Evolutionary conservation across 768 basidiomycete species (phyloP).

Genomic region (Suillus tomentosus): DNA sequence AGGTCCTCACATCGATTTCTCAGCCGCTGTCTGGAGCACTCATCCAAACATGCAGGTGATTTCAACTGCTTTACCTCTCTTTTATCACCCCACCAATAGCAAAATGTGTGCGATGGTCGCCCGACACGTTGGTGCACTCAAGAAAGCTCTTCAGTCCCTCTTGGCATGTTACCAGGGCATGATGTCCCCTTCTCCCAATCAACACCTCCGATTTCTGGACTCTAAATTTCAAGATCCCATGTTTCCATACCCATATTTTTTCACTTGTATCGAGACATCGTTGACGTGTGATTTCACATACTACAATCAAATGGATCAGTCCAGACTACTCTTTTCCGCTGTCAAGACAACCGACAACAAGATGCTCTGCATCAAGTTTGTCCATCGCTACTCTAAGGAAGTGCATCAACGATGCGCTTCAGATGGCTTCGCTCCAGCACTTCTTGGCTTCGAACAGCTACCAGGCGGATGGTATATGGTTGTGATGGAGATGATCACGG

Average conservation of each 20-base stretch:
- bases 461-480: slow-evolving; percentile 18
- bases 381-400: slow-evolving; percentile 16
- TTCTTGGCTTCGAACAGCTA: slow-evolving; percentile 26
- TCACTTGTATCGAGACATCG: neutral
- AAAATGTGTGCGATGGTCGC: slow-evolving; percentile 18
- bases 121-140: slow-evolving; percentile 28
- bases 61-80: slow-evolving; percentile 25
- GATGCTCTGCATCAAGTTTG: slow-evolving; percentile 19
- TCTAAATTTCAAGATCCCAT: neutral
- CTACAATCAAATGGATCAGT: neutral
- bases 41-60: slow-evolving; percentile 29
- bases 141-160: slow-evolving; percentile 26
- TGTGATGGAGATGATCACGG: slow-evolving; percentile 27
- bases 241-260: neutral
- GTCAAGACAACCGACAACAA: neutral
- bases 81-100: slow-evolving; percentile 25
- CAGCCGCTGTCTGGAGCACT: slow-evolving; percentile 27
- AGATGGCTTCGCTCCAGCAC: slow-evolving; percentile 21
- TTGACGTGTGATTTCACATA: neutral
- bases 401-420: slow-evolving; percentile 22
- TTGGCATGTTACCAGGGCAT: slow-evolving; percentile 22
- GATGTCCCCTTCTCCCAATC: neutral
- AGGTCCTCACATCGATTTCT: slow-evolving; percentile 30
- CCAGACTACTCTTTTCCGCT: neutral
- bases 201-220: neutral